phyloP scores from a whole-genome alignment of 306 rosid genomes.

The Vicia sativa region DNA sequence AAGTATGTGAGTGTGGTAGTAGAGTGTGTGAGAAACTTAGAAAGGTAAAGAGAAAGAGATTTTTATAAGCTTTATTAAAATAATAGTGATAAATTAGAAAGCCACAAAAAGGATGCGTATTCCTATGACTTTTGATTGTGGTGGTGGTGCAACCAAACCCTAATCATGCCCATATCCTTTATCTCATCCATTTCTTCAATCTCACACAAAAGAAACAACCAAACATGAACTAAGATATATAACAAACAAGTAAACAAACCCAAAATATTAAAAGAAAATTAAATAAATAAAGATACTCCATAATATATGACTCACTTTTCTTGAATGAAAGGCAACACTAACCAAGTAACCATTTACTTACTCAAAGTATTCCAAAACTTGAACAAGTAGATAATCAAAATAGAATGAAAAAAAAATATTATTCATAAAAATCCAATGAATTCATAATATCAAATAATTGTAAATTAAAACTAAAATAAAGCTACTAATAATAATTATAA shows the following conservation, averaged over 20 bases:
- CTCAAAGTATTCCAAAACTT: conserved; percentile 80
- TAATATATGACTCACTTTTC: conserved; percentile 71
- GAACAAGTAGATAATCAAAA: conserved; percentile 53
- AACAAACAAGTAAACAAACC: conserved; percentile 16
- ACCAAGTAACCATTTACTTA: conserved; percentile 83
- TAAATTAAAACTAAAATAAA: conserved; percentile 39
- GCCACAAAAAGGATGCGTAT: conserved; percentile 40
- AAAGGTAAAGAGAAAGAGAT: conserved; percentile 9
- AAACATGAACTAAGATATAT: background rate
- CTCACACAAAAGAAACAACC: conserved; percentile 11
- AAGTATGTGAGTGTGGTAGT: conserved; percentile 36
- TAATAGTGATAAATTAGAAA: conserved; percentile 14
- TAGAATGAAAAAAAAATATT: conserved; percentile 8
- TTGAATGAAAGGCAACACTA: conserved; percentile 84
- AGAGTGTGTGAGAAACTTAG: conserved; percentile 38
- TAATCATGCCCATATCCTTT: conserved; percentile 44
- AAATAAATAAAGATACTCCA: conserved; percentile 46
- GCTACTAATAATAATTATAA: conserved; percentile 32
- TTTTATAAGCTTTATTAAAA: conserved; percentile 32
- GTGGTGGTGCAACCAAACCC: conserved; percentile 70
- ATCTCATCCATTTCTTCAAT: conserved; percentile 8
- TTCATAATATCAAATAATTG: conserved; percentile 44
- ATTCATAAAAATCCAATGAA: conserved; percentile 45
- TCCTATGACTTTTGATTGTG: conserved; percentile 65
- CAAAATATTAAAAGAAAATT: conserved; percentile 9